Percentiles rank a stretch among this genome's conserved stretches.
phyloP scores from a whole-genome alignment of 257 asterid genomes.

The Primulina huaijiensis region DNA sequence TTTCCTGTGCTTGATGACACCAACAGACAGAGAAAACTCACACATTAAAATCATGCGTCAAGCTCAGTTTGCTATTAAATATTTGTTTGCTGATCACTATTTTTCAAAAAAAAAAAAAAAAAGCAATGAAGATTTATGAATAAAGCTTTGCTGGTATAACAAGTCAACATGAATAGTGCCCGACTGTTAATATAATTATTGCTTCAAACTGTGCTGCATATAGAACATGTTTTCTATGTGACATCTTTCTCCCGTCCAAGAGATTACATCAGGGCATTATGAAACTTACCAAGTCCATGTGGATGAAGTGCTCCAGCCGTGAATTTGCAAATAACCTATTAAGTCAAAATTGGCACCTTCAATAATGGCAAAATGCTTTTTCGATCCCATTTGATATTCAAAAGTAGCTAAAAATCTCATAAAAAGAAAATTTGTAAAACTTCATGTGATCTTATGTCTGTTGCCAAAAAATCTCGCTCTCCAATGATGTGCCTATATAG shows the following conservation, averaged over 20 bases:
- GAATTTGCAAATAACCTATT: constrained; percentile 63
- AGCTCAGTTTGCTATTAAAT: background rate
- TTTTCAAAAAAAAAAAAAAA: background rate
- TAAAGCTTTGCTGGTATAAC: background rate
- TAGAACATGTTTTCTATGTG: background rate
- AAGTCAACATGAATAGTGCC: background rate
- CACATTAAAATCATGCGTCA: background rate
- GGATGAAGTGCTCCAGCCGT: constrained; percentile 64
- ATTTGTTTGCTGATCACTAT: too few relatives aligned
- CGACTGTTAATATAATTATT: background rate
- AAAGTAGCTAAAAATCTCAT: background rate
- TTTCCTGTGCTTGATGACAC: background rate
- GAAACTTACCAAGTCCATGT: constrained; percentile 75
- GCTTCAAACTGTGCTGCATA: constrained; percentile 1
- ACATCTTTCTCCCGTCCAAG: background rate
- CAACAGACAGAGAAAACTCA: background rate
- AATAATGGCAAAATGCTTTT: background rate
- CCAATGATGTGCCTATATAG: background rate
- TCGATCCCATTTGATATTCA: background rate
- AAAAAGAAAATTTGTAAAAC: background rate
- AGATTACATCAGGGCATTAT: background rate
- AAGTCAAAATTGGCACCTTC: constrained; percentile 27
- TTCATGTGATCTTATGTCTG: background rate
- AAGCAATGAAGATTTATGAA: background rate
- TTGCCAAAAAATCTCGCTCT: background rate